A percentile compares a stretch with the other conserved stretches of the same genome.
phyloP scores from a whole-genome alignment of 202 grass and related monocot species.

The Cymbopogon flexuosus region DNA sequence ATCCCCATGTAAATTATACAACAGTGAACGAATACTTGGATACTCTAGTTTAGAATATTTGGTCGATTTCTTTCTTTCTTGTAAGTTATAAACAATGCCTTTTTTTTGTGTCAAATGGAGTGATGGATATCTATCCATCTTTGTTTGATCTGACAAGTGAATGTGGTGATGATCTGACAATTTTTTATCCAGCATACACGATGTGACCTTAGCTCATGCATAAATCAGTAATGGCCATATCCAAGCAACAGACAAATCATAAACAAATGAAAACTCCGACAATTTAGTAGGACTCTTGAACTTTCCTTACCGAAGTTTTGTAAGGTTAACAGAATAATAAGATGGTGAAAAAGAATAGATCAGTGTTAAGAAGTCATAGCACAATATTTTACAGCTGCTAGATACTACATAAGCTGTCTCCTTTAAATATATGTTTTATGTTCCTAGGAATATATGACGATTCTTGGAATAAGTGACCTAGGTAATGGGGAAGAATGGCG shows the following conservation, averaged over 20 bases:
- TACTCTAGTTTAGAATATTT: constrained; percentile 47
- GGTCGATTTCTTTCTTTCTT: constrained; percentile 29
- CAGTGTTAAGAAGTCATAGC: not conserved
- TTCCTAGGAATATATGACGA: constrained; percentile 41
- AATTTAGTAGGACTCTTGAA: constrained; percentile 3
- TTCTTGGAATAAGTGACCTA: constrained; percentile 31
- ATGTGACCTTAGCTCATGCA: not conserved
- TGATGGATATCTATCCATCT: constrained; percentile 1
- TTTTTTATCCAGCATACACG: not conserved
- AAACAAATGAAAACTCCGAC: not conserved
- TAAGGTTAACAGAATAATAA: constrained; percentile 9
- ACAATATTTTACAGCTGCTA: not conserved
- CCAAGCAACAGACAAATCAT: not conserved
- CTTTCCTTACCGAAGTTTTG: not conserved
- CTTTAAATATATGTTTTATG: constrained; percentile 24
- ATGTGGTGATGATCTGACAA: not conserved
- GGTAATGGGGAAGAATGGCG: constrained; percentile 35
- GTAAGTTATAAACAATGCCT: constrained; percentile 14
- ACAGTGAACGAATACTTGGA: constrained; percentile 67
- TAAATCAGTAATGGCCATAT: not conserved
- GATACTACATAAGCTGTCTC: constrained; percentile 18
- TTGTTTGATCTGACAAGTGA: constrained; percentile 25
- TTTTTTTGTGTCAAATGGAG: constrained; percentile 10
- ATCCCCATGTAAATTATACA: constrained; percentile 60
- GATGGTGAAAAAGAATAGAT: not conserved